phyloP scores from a whole-genome alignment of 345 rosid genomes.

The Turritis glabra region DNA sequence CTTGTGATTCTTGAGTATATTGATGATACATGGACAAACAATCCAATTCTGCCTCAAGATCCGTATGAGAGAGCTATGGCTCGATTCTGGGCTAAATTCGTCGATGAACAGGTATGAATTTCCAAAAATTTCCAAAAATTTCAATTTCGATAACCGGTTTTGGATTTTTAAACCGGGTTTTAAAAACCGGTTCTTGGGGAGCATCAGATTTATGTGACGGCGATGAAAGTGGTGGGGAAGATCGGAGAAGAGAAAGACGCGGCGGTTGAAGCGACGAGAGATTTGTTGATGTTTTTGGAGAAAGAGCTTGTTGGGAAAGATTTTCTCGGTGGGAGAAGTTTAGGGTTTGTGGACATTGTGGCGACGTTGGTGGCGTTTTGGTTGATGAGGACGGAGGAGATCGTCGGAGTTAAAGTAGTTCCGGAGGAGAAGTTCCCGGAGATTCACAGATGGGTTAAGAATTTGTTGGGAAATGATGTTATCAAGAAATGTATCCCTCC shows the following conservation, averaged over 20 bases:
- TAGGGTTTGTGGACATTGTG: constrained; percentile 40
- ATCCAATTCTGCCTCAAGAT: constrained; percentile 44
- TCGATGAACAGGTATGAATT: constrained; percentile 35
- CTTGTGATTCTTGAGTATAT: constrained; percentile 50
- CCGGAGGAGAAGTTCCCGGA: constrained; percentile 26
- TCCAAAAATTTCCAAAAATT: background rate
- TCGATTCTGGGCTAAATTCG: constrained; percentile 42
- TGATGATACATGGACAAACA: constrained; percentile 43
- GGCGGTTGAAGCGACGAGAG: constrained; percentile 31
- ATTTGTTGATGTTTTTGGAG: constrained; percentile 35
- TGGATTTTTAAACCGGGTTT: background rate
- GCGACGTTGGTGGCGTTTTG: constrained; percentile 35
- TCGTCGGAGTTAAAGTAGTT: constrained; percentile 28
- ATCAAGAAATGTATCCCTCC: constrained; percentile 39
- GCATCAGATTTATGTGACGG: constrained; percentile 18
- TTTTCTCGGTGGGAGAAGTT: constrained; percentile 38
- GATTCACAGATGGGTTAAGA: constrained; percentile 27
- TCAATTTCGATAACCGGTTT: constrained; percentile 4
- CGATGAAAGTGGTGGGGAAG: constrained; percentile 35
- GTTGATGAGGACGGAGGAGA: constrained; percentile 26
- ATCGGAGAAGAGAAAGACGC: constrained; percentile 25
- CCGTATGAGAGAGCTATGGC: constrained; percentile 41
- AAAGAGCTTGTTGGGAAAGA: constrained; percentile 37
- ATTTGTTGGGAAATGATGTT: constrained; percentile 7
- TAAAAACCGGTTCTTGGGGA: background rate